Base-by-base conservation (phyloP, 176 grass and related monocot genomes). In the Pontederia paniculata region DNA sequence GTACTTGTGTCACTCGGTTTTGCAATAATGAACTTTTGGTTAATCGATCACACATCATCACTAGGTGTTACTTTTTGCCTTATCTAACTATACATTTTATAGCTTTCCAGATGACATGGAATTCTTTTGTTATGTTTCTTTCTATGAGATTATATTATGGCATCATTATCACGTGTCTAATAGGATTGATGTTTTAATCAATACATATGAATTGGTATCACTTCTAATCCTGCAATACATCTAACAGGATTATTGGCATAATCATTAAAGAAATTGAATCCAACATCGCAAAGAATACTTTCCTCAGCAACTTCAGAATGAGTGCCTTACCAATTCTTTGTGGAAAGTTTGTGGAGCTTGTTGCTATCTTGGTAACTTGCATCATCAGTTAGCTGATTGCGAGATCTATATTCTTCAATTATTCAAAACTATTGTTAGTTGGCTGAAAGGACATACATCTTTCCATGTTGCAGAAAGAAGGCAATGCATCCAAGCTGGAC, bases 291-390 rank as follows among this genome's bases (percentile, higher is more conserved):
- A 86, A 83, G 63, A 96, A 83, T 58, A 86, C 85, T 51, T 89
- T 96, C 63, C 90, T 96, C 66, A 83, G 79, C 49, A 96, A 86
- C 74, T 96, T 96, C 76, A 89, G 85, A 72, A 89, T 96, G 90
- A 86, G 82, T 28, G 51, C 79, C 8, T 72, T 96, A 55, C 82
- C 76, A 81, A 74, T 73, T 41, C 79, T 96, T 47, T 82, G 85
- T 72, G 83, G 81, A 70, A 96, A 96, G 75, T 96, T 89, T 75
- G 83, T 96, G 41, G 76, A 86, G 74, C 85, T 96, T 86, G 79
- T 96, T 20, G 73, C 70, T 49, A 81, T 84, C 66, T 89, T 96
- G 85, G 90, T 96, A 77, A 83, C 71, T 74, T 37, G 52, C 60
- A 50, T 71, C 12, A 21, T 3, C 7, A 58, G 16, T 23, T 23